These are phyloP conservation scores for Macrolepiota albuminosa DNA, from an alignment of 768 basidiomycete genomes.

Conservation along the genomic window DNA sequence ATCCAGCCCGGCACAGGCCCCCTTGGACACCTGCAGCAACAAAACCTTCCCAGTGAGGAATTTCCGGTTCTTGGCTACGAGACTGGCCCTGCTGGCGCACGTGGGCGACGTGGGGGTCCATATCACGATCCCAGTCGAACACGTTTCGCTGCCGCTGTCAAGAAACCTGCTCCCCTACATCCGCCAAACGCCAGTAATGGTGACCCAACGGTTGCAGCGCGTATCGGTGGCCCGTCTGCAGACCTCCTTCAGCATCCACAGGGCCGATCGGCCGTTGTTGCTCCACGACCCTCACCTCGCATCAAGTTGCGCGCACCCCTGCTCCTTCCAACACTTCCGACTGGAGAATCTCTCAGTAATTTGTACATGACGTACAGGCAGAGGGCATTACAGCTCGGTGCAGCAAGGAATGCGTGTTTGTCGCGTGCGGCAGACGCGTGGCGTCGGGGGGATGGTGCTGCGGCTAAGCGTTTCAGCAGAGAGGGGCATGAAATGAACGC, in stretches of 20 bases:
- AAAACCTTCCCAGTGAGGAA: slow-evolving; percentile 49
- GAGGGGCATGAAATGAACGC: slow-evolving; percentile 93
- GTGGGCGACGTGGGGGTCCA: slow-evolving; percentile 36
- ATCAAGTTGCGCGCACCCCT: slow-evolving; percentile 78
- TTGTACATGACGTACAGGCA: slow-evolving; percentile 89
- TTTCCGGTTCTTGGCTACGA: slow-evolving; percentile 67
- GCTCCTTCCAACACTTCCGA: slow-evolving; percentile 83
- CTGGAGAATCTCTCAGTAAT: slow-evolving; percentile 72
- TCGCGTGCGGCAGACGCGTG: slow-evolving; percentile 95
- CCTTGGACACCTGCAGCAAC: slow-evolving; percentile 28
- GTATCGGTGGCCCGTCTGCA: slow-evolving; percentile 49
- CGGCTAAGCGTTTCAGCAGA: slow-evolving; percentile 89
- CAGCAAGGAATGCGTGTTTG: slow-evolving; percentile 89
- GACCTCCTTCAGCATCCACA: slow-evolving; percentile 52
- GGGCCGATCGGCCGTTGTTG: slow-evolving; percentile 59
- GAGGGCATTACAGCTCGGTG: slow-evolving; percentile 87
- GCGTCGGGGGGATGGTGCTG: slow-evolving; percentile 92
- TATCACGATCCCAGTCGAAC: slow-evolving; percentile 84
- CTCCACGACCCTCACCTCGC: slow-evolving; percentile 79
- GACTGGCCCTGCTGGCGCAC: slow-evolving; percentile 23
- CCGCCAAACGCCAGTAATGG: slow-evolving; percentile 21
- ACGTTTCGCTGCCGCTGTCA: slow-evolving; percentile 87
- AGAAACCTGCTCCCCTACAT: slow-evolving; percentile 43
- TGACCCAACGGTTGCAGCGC: slow-evolving; percentile 40
- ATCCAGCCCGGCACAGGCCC: slow-evolving; percentile 46